Percentiles rank a stretch among this genome's conserved stretches.
These are phyloP conservation scores for Dipodascus geniculatus DNA, from an alignment of 805 yeast genomes.

Conservation along the genomic window DNA sequence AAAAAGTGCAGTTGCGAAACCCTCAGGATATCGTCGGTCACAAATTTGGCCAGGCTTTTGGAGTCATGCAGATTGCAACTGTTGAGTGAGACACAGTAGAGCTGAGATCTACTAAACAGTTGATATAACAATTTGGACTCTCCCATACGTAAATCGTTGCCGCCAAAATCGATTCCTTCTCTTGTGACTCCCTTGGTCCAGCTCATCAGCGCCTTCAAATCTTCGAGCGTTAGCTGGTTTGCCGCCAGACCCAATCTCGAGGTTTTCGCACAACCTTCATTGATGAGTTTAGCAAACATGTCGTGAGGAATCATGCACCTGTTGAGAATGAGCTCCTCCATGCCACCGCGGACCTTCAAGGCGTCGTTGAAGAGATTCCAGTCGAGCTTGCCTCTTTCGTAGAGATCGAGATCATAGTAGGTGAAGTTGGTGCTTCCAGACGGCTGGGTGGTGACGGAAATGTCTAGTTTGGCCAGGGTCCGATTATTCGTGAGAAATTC, in stretches of 20 bases:
- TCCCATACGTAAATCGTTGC: conserved; percentile 42
- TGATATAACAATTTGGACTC: conserved; percentile 28
- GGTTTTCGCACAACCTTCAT: conserved; percentile 39
- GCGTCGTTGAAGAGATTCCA: conserved; percentile 72
- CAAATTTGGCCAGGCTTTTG: conserved; percentile 34
- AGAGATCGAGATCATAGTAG: conserved; percentile 20
- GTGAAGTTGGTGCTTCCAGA: neutral
- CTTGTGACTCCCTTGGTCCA: conserved; percentile 39
- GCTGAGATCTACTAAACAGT: neutral
- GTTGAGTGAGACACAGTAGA: conserved; percentile 40
- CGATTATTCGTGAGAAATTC: conserved; percentile 58
- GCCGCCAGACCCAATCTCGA: conserved; percentile 69
- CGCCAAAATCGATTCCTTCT: conserved; percentile 74
- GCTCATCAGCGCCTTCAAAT: conserved; percentile 40
- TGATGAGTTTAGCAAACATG: conserved; percentile 44
- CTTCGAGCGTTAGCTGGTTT: conserved; percentile 51
- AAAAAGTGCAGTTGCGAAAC: conserved; percentile 40
- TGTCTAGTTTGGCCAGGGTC: conserved; percentile 17
- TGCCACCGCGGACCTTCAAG: conserved; percentile 53
- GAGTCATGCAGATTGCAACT: conserved; percentile 45
- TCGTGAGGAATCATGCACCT: conserved; percentile 50
- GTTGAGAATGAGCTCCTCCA: conserved; percentile 67
- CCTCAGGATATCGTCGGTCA: neutral
- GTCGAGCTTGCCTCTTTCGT: conserved; percentile 60
- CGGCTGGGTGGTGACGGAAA: conserved; percentile 13